Evolutionary conservation across 768 basidiomycete genomes (phyloP), one percentile per base, ranked within the genome.

Genomic region (Imleria badia): DNA sequence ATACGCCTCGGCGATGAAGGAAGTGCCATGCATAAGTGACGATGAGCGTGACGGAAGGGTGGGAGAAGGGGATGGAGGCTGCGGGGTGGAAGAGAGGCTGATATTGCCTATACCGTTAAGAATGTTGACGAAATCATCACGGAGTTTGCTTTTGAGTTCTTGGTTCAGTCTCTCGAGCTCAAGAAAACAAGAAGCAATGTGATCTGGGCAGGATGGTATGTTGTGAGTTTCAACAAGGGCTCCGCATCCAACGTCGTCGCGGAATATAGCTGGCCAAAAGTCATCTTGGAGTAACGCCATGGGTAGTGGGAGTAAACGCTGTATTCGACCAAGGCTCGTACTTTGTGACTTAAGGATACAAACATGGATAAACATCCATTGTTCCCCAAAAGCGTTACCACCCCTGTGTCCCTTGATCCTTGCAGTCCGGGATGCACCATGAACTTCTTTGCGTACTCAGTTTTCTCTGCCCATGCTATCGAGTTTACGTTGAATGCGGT

Each of bases 1-100:
- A 52, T 76, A 76, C 0, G 75, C 69, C 3, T 6, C 38, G 0
- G 12, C 3, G 13, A 8, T 20, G 44, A 45, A 45, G 3, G 30
- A 31, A 3, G 30, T 5, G n/a, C 7, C 6, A 12, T 45, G 45
- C n/a, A n/a, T n/a, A n/a, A 6, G 13, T 45, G 30, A 6, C 31
- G 5, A 13, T n/a, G 44, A 0, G n/a, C 12, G 44, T 12, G n/a
- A 5, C 13, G 8, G 44, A 7, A 30, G 30, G 5, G 7, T 5
- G 12, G 11, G 44, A 19, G 44, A 9, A 31, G 30, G 30, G 10
- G 44, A 45, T 8, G n/a, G 30, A 13, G 19, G 44, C n/a, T 20
- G 30, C 2, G 20, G 5, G 3, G 20, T 20, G n/a, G n/a, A n/a
- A n/a, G n/a, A 26, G 29, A 45, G 44, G 15, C 44, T 45, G 44